phyloP scores from a whole-genome alignment of 1,139 yeast genomes.

The Yamadazyma dendronema region DNA sequence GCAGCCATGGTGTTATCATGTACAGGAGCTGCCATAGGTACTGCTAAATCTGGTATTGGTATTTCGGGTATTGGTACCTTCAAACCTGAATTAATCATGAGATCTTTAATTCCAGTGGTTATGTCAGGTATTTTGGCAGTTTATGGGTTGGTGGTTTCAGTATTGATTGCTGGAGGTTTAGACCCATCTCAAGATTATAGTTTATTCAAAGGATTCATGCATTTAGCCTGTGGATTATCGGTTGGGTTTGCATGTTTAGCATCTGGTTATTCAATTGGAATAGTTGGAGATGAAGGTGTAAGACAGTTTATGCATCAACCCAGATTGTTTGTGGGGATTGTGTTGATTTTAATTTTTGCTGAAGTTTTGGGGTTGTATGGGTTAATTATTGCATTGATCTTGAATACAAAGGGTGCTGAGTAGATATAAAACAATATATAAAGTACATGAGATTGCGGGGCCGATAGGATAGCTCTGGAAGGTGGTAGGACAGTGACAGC shows the following conservation, averaged over 20 bases:
- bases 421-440: neutral
- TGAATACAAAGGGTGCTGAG: conserved; percentile 75
- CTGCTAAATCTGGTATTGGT: conserved; percentile 98
- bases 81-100: conserved; percentile 81
- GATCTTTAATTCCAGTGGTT: conserved; percentile 87
- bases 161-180: conserved; percentile 89
- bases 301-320: conserved; percentile 97
- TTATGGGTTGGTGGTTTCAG: conserved; percentile 94
- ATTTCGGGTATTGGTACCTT: conserved; percentile 87
- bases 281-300: conserved; percentile 98
- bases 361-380: conserved; percentile 98
- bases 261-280: conserved; percentile 97
- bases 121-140: conserved; percentile 98
- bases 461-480: too few species aligned
- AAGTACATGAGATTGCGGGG: too few species aligned
- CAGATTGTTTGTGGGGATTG: conserved; percentile 95
- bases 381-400: conserved; percentile 84
- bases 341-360: conserved; percentile 94
- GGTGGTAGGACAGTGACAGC: too few species aligned
- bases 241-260: conserved; percentile 97
- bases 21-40: conserved; percentile 97
- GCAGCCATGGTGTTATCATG: conserved; percentile 88
- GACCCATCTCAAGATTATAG: conserved; percentile 77
- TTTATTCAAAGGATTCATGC: conserved; percentile 93
- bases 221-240: conserved; percentile 89